These are phyloP conservation scores for Pythium dissotocum DNA, from an alignment of 352 stramenopile genomes.

Conservation along the genomic window DNA sequence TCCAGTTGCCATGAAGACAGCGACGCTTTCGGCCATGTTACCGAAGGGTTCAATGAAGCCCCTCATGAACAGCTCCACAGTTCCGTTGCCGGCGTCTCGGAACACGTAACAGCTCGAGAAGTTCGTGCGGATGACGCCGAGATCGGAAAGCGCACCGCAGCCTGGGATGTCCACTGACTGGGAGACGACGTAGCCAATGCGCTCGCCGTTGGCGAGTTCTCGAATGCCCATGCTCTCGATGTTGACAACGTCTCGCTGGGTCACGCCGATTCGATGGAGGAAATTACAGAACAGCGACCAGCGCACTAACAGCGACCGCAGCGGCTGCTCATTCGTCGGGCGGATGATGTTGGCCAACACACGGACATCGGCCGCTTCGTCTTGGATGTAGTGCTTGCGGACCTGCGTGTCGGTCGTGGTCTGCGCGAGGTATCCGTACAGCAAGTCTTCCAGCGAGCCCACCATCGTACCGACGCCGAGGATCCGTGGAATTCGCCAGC, in stretches of 20 bases:
- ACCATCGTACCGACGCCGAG: background rate
- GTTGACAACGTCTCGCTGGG: slow-evolving; percentile 19
- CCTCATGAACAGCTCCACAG: slow-evolving; percentile 27
- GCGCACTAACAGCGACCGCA: slow-evolving; percentile 22
- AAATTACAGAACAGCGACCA: slow-evolving; percentile 28
- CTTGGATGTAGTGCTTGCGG: slow-evolving; percentile 1
- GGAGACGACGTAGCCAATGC: slow-evolving; percentile 21
- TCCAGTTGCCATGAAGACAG: slow-evolving; percentile 1
- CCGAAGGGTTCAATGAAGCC: slow-evolving; percentile 43
- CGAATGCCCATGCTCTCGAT: slow-evolving; percentile 17
- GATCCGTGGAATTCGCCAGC: background rate
- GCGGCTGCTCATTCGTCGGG: slow-evolving; percentile 10
- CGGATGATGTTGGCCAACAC: background rate
- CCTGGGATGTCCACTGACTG: slow-evolving; percentile 17
- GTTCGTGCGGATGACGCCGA: slow-evolving; percentile 43
- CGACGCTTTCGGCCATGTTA: slow-evolving; percentile 16
- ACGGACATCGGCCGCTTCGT: background rate
- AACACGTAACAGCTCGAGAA: slow-evolving; percentile 36
- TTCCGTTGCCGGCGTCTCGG: slow-evolving; percentile 16
- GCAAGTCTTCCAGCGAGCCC: background rate
- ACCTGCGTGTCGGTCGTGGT: background rate
- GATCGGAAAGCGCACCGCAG: slow-evolving; percentile 9
- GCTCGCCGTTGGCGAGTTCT: slow-evolving; percentile 2
- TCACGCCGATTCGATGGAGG: slow-evolving; percentile 7
- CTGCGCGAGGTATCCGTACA: background rate